phyloP scores from a whole-genome alignment of 176 grass and related monocot species.

The Paspalum notatum region DNA sequence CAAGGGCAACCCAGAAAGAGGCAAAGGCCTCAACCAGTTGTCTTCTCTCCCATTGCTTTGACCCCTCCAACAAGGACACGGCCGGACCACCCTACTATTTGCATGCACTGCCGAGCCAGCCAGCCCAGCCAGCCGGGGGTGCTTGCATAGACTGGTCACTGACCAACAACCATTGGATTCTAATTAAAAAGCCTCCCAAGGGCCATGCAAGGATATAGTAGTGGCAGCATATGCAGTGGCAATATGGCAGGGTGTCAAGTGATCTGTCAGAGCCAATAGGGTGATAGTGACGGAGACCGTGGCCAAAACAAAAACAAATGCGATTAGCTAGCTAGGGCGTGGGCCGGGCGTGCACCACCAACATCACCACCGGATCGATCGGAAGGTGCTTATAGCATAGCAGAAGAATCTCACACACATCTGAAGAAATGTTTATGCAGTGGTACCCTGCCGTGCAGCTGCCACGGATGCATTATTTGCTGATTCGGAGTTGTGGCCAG shows the following conservation, averaged over 20 bases:
- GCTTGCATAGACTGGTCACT: conserved; percentile 37
- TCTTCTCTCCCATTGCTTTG: conserved; percentile 1
- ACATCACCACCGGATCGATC: too few species aligned
- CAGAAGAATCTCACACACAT: neutral
- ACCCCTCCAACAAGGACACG: conserved; percentile 12
- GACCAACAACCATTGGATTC: conserved; percentile 42
- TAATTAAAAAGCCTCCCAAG: conserved; percentile 37
- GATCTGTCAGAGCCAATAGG: conserved; percentile 1
- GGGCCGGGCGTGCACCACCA: neutral
- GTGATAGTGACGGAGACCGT: conserved; percentile 15
- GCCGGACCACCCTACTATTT: conserved; percentile 45
- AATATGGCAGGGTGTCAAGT: conserved; percentile 17
- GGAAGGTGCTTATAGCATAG: neutral
- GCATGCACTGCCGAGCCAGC: neutral
- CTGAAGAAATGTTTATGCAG: conserved; percentile 24
- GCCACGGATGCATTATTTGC: neutral
- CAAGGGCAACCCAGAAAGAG: conserved; percentile 17
- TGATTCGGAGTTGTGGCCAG: conserved; percentile 15
- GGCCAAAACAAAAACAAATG: neutral
- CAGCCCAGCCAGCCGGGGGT: neutral
- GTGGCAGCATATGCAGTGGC: neutral
- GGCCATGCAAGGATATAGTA: conserved; percentile 23
- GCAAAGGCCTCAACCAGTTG: conserved; percentile 17
- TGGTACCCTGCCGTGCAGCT: conserved; percentile 4
- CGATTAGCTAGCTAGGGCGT: neutral